Evolutionary conservation across 331 rosid genomes (phyloP).

Genomic region (Quercus lobata): DNA sequence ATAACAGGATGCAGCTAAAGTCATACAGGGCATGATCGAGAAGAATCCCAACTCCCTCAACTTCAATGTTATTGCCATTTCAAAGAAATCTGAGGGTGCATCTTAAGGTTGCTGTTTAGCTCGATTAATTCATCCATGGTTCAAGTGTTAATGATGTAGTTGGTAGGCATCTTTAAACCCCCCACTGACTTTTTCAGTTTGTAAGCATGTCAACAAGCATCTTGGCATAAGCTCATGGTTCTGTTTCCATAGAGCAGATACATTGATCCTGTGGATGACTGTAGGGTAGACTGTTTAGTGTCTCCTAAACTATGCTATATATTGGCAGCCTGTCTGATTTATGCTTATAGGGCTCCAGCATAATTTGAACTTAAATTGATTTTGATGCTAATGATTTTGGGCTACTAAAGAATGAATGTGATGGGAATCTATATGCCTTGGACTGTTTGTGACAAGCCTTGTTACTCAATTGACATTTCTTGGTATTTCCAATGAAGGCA

Average conservation of each 20-base stretch:
- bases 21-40: constrained; percentile 57
- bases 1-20: constrained; percentile 71
- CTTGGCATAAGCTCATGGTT: background rate
- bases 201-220: background rate
- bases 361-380: too few relatives aligned
- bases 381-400: too few relatives aligned
- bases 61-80: constrained; percentile 75
- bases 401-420: too few relatives aligned
- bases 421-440: too few relatives aligned
- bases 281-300: background rate
- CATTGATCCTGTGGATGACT: background rate
- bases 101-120: constrained; percentile 6
- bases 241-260: background rate
- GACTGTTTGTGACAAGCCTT: too few relatives aligned
- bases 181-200: background rate
- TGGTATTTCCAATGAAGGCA: too few relatives aligned
- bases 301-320: background rate
- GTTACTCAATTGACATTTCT: too few relatives aligned
- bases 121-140: background rate
- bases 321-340: background rate
- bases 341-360: too few relatives aligned
- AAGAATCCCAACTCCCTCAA: constrained; percentile 68
- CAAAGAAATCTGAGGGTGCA: constrained; percentile 43
- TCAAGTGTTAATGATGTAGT: background rate
- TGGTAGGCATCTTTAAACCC: background rate